Evolutionary conservation across 495 filamentous ascomycete genomes (phyloP), one percentile per base, ranked within the genome.

Genomic region (Penicillium alfredii): DNA sequence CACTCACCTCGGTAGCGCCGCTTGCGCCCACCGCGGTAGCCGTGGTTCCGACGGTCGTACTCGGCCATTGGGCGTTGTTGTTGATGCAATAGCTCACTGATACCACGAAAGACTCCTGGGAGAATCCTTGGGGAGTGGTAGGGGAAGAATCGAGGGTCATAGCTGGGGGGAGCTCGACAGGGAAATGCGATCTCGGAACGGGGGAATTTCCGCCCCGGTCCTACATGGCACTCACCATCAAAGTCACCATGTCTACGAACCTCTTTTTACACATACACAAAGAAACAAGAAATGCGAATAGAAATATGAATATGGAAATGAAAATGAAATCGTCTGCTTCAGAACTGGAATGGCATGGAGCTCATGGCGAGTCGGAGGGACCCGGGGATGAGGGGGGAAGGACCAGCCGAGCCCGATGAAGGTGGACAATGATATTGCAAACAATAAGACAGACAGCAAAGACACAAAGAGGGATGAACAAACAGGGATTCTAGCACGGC

Each of bases 41-140:
- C 59, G 42, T 72, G 61, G 34, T 74, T 64, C 24, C 84, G 71
- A 35, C 78, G 73, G 44, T 87, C 84, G 60, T 79, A 76, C 44
- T 89, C 84, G 28, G 80, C 80, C 86, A 92, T 92, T 38, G 30
- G 18, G 35, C 17, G 12, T 33, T n/a, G n/a, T n/a, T n/a, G n/a
- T n/a, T n/a, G n/a, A n/a, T n/a, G n/a, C n/a, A n/a, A n/a, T n/a
- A n/a, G n/a, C n/a, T n/a, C n/a, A n/a, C n/a, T n/a, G n/a, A n/a
- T n/a, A n/a, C n/a, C n/a, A n/a, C n/a, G n/a, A n/a, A n/a, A n/a
- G n/a, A n/a, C n/a, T n/a, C n/a, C n/a, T n/a, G n/a, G n/a, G n/a
- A n/a, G n/a, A n/a, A n/a, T n/a, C n/a, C n/a, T n/a, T n/a, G n/a
- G n/a, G n/a, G n/a, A n/a, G n/a, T n/a, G n/a, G n/a, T n/a, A n/a